These are phyloP conservation scores for Podospora pseudoanserina DNA, from an alignment of 495 filamentous ascomycete species.

Conservation along the genomic window DNA sequence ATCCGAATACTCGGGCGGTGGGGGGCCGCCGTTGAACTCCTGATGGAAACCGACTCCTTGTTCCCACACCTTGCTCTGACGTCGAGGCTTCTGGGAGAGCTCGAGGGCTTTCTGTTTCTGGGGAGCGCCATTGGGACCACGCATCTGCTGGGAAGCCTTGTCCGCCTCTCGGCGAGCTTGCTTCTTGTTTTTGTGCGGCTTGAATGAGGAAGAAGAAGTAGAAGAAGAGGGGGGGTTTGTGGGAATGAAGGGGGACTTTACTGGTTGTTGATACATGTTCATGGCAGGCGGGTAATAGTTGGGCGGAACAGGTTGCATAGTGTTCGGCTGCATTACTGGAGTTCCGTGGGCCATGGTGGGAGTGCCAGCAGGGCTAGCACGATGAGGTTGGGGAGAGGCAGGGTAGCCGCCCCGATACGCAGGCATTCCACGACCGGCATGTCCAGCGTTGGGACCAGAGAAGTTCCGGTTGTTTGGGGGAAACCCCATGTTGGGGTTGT, in stretches of 20 bases:
- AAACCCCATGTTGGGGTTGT: slow-evolving; percentile 62
- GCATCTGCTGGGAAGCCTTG: slow-evolving; percentile 41
- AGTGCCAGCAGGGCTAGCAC: slow-evolving; percentile 66
- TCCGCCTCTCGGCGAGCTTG: slow-evolving; percentile 41
- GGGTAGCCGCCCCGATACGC: slow-evolving; percentile 64
- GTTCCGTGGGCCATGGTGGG: slow-evolving; percentile 62
- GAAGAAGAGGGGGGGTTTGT: slow-evolving; percentile 23
- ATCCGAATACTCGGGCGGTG: slow-evolving; percentile 26
- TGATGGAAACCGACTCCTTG: slow-evolving; percentile 25
- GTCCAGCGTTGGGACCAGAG: slow-evolving; percentile 55
- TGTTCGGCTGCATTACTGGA: slow-evolving; percentile 63
- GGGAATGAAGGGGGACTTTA: slow-evolving; percentile 59
- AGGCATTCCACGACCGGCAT: slow-evolving; percentile 58
- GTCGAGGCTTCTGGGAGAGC: slow-evolving; percentile 30
- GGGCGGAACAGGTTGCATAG: slow-evolving; percentile 46
- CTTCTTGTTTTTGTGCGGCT: slow-evolving; percentile 40
- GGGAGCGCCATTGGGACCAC: slow-evolving; percentile 29
- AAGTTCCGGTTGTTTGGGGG: slow-evolving; percentile 56
- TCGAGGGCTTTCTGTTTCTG: slow-evolving; percentile 30
- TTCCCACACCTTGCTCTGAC: slow-evolving; percentile 42
- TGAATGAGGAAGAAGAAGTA: slow-evolving; percentile 23
- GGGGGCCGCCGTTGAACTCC: slow-evolving; percentile 21
- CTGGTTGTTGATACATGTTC: slow-evolving; percentile 45
- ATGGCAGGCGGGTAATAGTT: slow-evolving; percentile 55
- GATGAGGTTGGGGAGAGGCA: slow-evolving; percentile 62